Base-by-base conservation (phyloP, 371 early-diverging fungal species). In the Vairimorpha ceranae region DNA sequence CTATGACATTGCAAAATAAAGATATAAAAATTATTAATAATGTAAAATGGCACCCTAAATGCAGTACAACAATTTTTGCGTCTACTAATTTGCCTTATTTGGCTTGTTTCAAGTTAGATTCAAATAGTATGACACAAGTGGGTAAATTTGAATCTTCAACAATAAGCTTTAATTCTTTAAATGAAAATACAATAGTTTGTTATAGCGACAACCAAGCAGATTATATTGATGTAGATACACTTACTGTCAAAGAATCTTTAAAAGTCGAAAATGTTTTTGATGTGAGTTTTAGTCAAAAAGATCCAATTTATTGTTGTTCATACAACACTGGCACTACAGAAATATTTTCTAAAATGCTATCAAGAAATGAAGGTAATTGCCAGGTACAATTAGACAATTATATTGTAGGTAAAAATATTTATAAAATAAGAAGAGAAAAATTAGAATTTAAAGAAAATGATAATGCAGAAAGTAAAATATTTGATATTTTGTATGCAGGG, bases 1-100 rank as follows among this genome's bases (percentile, higher is more conserved):
- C 76, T 2, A 68, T 78, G 54, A 73, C 76, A 29, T 59, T 82
- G 29, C 48, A 54, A 35, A 74, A 64, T 17, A 58, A 64, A n/a
- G 77, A 69, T 3, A 51, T 76, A 52, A 59, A 14, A 27, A 61
- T 14, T 8, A 67, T 80, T 2, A 43, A 19, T 32, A 38, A 66
- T 19, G 29, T 80, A 1, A 67, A 30, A 64, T 80, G 74, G 74
- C 66, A 75, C 51, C 60, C 66, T 0, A 56, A 33, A 14, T 38
- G 23, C 17, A 64, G 33, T 25, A 80, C 80, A n/a, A 63, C 67
- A 14, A 32, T 80, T 14, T n/a, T 77, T 21, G 69, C 71, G 6
- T n/a, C 48, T 6, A 60, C 70, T 36, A 71, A 75, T 23, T 43
- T 36, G 48, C 25, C 41, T 0, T 30, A 36, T 36, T 32, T 78